phyloP scores from a whole-genome alignment of 2,329 filamentous ascomycete genomes.

The Colletotrichum sp. region DNA sequence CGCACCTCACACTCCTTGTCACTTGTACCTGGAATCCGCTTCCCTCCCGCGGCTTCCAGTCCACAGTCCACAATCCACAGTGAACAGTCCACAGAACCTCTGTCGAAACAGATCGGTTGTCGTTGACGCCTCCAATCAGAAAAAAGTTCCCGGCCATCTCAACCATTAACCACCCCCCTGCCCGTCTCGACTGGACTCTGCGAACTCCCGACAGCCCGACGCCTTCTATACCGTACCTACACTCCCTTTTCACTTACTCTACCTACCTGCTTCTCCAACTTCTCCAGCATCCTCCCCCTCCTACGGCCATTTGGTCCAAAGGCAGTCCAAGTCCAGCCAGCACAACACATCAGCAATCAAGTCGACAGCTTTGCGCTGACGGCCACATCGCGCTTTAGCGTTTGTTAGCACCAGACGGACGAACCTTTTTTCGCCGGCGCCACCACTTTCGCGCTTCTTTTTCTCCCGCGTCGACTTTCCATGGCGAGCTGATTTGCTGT shows the following conservation, averaged over 20 bases:
- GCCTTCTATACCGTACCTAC: not conserved
- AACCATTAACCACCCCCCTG: slow-evolving; percentile 3
- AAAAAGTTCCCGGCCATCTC: slow-evolving; percentile 14
- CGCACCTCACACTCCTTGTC: not conserved
- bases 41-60: not conserved
- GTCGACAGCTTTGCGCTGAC: slow-evolving; percentile 17
- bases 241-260: not conserved
- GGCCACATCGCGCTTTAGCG: slow-evolving; percentile 13
- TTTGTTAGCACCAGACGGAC: slow-evolving; percentile 13
- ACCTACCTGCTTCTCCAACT: not conserved
- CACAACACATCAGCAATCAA: not conserved
- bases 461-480: not conserved
- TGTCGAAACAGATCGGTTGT: slow-evolving; percentile 1
- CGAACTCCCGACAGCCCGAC: slow-evolving; percentile 12
- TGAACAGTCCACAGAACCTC: not conserved
- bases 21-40: not conserved
- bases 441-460: slow-evolving; percentile 11
- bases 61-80: not conserved
- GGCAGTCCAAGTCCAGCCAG: not conserved
- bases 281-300: not conserved
- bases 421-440: slow-evolving; percentile 14
- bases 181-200: slow-evolving; percentile 11
- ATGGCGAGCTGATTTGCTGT: slow-evolving; percentile 18
- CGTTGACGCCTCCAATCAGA: slow-evolving; percentile 11
- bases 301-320: not conserved